Evolutionary conservation across 164 flowering plant genomes (phyloP), one percentile per base, ranked within the genome.

Genomic region (Tetrastigma voinierianum): DNA sequence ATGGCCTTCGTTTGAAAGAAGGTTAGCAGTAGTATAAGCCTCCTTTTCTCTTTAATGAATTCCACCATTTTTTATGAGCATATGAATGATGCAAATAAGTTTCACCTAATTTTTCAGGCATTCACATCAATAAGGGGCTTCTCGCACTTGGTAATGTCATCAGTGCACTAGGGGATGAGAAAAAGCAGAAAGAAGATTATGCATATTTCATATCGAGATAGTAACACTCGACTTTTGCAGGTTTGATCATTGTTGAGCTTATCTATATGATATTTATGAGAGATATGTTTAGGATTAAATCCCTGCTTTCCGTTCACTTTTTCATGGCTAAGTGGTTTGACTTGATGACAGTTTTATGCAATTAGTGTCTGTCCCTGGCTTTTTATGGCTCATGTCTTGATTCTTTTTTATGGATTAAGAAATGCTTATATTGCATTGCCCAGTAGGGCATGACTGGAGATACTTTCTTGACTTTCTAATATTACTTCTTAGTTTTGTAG

Each of bases 131-230:
- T 71, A 89, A 74, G 81, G 95, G 95, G 21, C 89, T 89, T 74
- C 87, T 89, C 53, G 91, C 95, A 51, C 91, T 89, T 74, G 95
- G 95, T 57, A 89, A 89, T 74, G 95, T 89, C 55, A 89, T 89
- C 32, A 89, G 95, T 75, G 91, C 95, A 52, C 86, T 89, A 57
- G 95, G 95, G 25, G 95, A 89, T 78, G 95, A 89, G 64, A 89
- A 89, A 72, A 89, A 89, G 78, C 76, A 89, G 58, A 89, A 84
- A 79, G 95, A 89, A 72, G 91, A 87, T 49, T 49, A 73, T 77
- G n/a, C 95, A 89, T 72, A 91, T 89, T 68, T 91, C 95, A 53
- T 89, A 89, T 65, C 80, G 95, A 58, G 91, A 89, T 66, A 89
- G 95, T 74, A 89, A 89, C 48, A 89, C 95, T 76, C 87, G 95